Base-by-base conservation (phyloP, 2,329 filamentous ascomycete species). In the Mycosphaerella arachidis region DNA sequence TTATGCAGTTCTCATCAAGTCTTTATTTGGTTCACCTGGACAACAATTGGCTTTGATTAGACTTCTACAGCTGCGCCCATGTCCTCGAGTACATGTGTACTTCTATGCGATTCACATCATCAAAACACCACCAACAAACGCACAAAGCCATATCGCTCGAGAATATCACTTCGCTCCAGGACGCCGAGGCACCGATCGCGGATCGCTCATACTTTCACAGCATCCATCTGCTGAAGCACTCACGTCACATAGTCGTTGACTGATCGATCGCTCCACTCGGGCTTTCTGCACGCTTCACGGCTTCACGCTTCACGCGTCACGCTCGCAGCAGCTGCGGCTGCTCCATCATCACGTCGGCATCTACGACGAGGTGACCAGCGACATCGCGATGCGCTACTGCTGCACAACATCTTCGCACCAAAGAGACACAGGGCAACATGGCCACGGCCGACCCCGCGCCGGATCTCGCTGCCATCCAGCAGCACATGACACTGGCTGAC, bases 401-500 rank as follows among this genome's bases (percentile, higher is more conserved):
- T 59, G 61, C 53, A 55, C 50, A 53, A 29, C 30, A 37, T 50
- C 56, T 51, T 62, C 57, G 75, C 76, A 76, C 75, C 78, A 52
- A 31, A 52, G 30, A 52, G 50, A 79, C 76, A 76, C 77, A 74
- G 77, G 75, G 74, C 64, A 66, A 58, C 33, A 62, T 60, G 63
- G 63, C 55, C 33, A 62, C 58, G 63, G 63, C 55, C 53, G 56
- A 59, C 51, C 55, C 55, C 48, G 57, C 48, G 40, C 13, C 18
- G 43, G 60, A 33, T 33, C 37, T 33, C n/a, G 35, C 33, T 48
- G 85, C 79, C 82, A 85, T 79, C 81, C 79, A 82, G 84, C 79
- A 81, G 81, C 90, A 88, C 76, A 91, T 94, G 89, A 86, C 86
- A 77, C 82, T 96, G 81, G 89, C 92, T 84, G 91, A 96, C 77